Conservation (phyloP, 139 green algal genomes). For the Penium margaritaceum region DNA sequence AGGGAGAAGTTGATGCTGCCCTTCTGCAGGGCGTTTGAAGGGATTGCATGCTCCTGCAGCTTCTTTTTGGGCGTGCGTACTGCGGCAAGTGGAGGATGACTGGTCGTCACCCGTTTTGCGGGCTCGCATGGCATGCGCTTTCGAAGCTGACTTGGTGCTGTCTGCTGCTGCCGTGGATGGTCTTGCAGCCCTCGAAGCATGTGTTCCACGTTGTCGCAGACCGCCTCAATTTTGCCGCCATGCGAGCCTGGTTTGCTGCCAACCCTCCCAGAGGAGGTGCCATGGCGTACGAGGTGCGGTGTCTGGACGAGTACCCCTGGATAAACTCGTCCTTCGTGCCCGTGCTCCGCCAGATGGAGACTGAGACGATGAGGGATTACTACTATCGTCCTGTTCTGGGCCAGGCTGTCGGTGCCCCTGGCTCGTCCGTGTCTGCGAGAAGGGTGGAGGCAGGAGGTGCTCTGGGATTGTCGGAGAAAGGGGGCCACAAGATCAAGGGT, state of each 20-base stretch:
- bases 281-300: slow-evolving; percentile 1
- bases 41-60: too few relatives aligned
- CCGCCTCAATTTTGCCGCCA: slow-evolving; percentile 30
- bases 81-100: too few relatives aligned
- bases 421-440: background rate
- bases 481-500: background rate
- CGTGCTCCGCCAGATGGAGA: slow-evolving; percentile 19
- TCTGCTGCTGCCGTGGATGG: background rate
- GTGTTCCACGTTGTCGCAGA: slow-evolving; percentile 39
- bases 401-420: background rate
- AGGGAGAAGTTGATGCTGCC: too few relatives aligned
- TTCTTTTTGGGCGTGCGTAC: too few relatives aligned
- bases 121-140: too few relatives aligned
- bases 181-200: slow-evolving; percentile 10
- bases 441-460: too few relatives aligned
- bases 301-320: slow-evolving; percentile 21
- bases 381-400: slow-evolving; percentile 10
- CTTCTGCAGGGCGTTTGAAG: too few relatives aligned
- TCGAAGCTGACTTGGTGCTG: too few relatives aligned
- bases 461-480: background rate
- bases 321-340: slow-evolving; percentile 24
- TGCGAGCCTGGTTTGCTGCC: slow-evolving; percentile 26
- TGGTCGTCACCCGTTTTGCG: too few relatives aligned
- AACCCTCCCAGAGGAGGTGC: slow-evolving; percentile 8
- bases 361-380: background rate